Evolutionary conservation across 2,329 filamentous ascomycete genomes (phyloP).

Genomic region (Lojkania enalia): DNA sequence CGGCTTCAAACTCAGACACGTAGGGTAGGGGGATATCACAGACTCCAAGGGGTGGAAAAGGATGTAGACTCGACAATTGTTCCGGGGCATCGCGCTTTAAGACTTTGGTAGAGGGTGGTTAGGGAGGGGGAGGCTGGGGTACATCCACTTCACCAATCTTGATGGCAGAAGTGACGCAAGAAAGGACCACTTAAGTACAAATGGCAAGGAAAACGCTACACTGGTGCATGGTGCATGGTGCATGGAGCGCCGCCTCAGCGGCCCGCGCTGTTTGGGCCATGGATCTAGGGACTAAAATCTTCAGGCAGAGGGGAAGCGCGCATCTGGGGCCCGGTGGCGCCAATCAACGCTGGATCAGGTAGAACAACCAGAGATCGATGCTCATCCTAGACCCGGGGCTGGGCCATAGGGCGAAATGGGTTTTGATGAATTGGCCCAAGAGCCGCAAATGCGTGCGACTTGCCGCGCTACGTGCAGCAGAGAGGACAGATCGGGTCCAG

Average conservation of each 20-base stretch:
- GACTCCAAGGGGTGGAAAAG: too few species aligned
- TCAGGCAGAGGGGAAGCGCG: slow-evolving; percentile 27
- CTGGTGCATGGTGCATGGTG: slow-evolving; percentile 9
- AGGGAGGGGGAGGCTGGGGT: background rate
- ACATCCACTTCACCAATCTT: background rate
- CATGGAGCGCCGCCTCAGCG: slow-evolving; percentile 18
- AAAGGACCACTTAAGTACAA: slow-evolving; percentile 28
- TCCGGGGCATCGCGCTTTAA: background rate
- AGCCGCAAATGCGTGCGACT: slow-evolving; percentile 11
- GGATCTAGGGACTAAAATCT: slow-evolving; percentile 23
- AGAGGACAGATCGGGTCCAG: background rate
- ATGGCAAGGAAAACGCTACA: slow-evolving; percentile 20
- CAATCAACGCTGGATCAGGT: slow-evolving; percentile 27
- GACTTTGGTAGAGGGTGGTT: background rate
- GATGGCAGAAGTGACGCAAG: slow-evolving; percentile 26
- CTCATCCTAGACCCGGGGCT: slow-evolving; percentile 10
- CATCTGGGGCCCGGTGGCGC: slow-evolving; percentile 16
- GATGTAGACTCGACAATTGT: too few species aligned
- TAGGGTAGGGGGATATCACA: too few species aligned
- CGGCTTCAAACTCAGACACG: too few species aligned
- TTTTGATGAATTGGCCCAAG: slow-evolving; percentile 10
- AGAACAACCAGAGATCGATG: slow-evolving; percentile 22
- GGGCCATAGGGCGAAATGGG: slow-evolving; percentile 11
- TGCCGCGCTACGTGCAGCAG: background rate
- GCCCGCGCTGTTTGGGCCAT: slow-evolving; percentile 27